Evolutionary conservation across 306 rosid genomes (phyloP), one percentile per base, ranked within the genome.

Genomic region (Quercus agrifolia): DNA sequence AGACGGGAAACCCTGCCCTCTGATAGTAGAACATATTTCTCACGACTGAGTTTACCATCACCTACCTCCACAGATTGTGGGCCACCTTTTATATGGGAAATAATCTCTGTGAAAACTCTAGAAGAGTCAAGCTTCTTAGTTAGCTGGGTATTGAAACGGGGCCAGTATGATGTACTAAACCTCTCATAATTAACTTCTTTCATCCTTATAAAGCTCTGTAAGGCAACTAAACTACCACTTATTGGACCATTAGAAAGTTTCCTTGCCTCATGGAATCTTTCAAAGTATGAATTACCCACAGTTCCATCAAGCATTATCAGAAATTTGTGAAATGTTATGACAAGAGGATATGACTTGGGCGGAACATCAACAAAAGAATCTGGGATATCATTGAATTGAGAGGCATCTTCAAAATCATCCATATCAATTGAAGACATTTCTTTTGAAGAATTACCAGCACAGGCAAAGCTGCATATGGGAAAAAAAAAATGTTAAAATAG

Each of bases 231-330:
- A 28, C 86, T 84, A 64, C 84, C 78, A 54, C 56, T 46, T 55
- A 41, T 78, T 56, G 77, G 85, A 72, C 58, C 61, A 56, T 13
- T 10, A 74, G 82, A 46, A 13, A 71, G 68, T 17, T 74, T 49
- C 63, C 69, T 56, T 12, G 80, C 44, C 52, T 80, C 89, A 33
- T 38, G 74, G 70, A 93, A 91, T 66, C 92, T 88, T 71, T 83
- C 92, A 77, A 93, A 93, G 83, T 80, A 93, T 6, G 98, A 91
- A 75, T 88, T 82, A 28, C 88, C 79, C 78, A 93, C 46, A 55
- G 97, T 85, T 75, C 93, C 92, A 78, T 93, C 94, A 41, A 93
- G 93, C 98, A 93, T 93, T 92, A 91, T 87, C 79, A 93, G 70
- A 81, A 93, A 87, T 80, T 93, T 91, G 30, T 88, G 83, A 83